Base-by-base conservation (phyloP, 2,329 filamentous ascomycete species). In the Neoscytalidium dimidiatum region DNA sequence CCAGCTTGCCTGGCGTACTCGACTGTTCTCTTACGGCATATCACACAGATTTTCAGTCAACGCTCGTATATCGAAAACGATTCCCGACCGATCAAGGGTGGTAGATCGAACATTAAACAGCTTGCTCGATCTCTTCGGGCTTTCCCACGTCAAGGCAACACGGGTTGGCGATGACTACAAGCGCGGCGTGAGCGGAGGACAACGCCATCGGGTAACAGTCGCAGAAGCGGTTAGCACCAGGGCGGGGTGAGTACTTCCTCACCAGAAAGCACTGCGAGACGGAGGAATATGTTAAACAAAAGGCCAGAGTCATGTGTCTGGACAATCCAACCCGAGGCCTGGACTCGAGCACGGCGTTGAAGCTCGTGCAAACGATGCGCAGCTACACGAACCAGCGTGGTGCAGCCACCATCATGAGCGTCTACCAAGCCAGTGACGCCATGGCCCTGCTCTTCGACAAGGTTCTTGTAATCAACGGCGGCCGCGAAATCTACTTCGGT, bases 401-500 rank as follows among this genome's bases (percentile, higher is more conserved):
- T 14, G 80, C 77, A 8, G 80, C 83, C 5, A 81, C 83, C 66
- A 81, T 82, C n/a, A 83, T 88, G 21, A 84, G 86, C 0, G 85
- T 88, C 53, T 89, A 89, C 69, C 80, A 83, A 68, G 80, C 80
- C 11, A 75, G 73, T 44, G 79, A 82, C 67, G 76, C 76, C 14
- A 79, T 88, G 21, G 21, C 21, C 4, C 21, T 28, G 21, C 46
- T 49, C 11, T 94, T 94, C 70, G 90, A 94, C 77, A 93, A 93
- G 73, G 86, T 86, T 0, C 83, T 88, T 0, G 88, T 94, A 0
- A 79, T 94, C 0, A 92, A 94, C 70, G 88, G 92, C 71, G 92
- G 91, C 0, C 84, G 88, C 0, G 85, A 94, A 71, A 93, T 94
- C 67, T 94, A 87, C 78, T 93, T 89, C 68, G 92, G 91, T 0